These are phyloP conservation scores for Beta macrorhiza DNA, from an alignment of 179 eudicot species.

Conservation along the genomic window DNA sequence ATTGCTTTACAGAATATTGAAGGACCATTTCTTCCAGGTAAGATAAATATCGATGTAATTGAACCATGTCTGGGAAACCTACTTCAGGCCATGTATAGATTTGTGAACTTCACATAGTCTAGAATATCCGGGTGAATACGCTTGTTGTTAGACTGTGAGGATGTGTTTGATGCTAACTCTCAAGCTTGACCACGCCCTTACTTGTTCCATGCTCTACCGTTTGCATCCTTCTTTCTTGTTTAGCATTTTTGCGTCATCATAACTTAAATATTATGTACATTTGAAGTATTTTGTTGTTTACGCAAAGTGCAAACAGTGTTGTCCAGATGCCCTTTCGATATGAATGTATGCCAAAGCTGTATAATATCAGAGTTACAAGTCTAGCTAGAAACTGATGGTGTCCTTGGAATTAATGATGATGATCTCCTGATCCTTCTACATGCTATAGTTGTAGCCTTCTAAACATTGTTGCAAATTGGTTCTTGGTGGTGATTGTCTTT, in stretches of 20 bases:
- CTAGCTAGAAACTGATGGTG: too few relatives aligned
- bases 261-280: background rate
- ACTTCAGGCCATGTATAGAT: background rate
- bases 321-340: background rate
- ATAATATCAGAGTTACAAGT: too few relatives aligned
- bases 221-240: background rate
- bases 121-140: background rate
- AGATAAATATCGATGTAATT: background rate
- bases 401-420: too few relatives aligned
- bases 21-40: constrained; percentile 95
- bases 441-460: too few relatives aligned
- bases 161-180: background rate
- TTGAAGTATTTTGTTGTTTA: background rate
- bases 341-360: background rate
- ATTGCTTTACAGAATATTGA: constrained; percentile 64
- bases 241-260: background rate
- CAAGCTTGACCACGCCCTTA: too few relatives aligned
- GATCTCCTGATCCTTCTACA: too few relatives aligned
- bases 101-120: background rate
- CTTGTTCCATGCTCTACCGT: too few relatives aligned
- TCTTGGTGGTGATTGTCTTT: too few relatives aligned
- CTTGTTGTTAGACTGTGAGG: background rate
- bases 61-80: background rate
- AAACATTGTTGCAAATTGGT: too few relatives aligned
- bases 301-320: background rate